Evolutionary conservation across 2,329 filamentous ascomycete genomes (phyloP).

Genomic region (Penicillium sp.): DNA sequence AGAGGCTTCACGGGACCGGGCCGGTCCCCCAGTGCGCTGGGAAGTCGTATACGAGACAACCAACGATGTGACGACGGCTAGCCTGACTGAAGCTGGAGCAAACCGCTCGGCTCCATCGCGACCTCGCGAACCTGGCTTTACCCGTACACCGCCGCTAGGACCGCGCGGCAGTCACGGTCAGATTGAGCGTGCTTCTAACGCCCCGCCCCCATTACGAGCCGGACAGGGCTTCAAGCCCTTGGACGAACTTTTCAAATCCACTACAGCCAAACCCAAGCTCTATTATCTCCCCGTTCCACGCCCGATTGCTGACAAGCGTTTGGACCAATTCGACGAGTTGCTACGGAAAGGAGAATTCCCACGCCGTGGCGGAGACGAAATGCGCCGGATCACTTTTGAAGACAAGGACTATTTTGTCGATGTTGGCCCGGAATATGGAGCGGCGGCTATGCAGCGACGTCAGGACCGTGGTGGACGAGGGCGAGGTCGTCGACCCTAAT

Average conservation of each 20-base stretch:
- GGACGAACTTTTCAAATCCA: conserved; percentile 60
- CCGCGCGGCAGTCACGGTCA: conserved; percentile 25
- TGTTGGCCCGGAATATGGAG: conserved; percentile 63
- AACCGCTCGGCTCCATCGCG: conserved; percentile 25
- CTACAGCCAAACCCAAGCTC: conserved; percentile 60
- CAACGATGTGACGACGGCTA: conserved; percentile 56
- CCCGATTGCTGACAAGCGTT: conserved; percentile 62
- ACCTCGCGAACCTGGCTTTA: conserved; percentile 28
- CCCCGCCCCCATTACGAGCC: conserved; percentile 21
- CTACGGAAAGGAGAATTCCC: conserved; percentile 39
- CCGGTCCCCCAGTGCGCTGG: conserved; percentile 56
- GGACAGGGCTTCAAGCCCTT: conserved; percentile 54
- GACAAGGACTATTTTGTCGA: conserved; percentile 65
- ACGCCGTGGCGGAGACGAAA: conserved; percentile 49
- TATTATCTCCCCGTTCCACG: conserved; percentile 66
- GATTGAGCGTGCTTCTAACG: conserved; percentile 26
- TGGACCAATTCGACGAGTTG: conserved; percentile 56
- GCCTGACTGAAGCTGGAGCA: conserved; percentile 52
- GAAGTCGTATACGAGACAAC: conserved; percentile 68
- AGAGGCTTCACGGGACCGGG: conserved; percentile 48
- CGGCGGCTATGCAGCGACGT: conserved; percentile 8
- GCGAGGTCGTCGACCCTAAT: conserved; percentile 21
- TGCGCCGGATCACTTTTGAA: conserved; percentile 73
- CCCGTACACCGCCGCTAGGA: conserved; percentile 29
- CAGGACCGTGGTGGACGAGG: conserved; percentile 27